phyloP scores from a whole-genome alignment of 2,329 filamentous ascomycete species.

The Trichophyton verrucosum region DNA sequence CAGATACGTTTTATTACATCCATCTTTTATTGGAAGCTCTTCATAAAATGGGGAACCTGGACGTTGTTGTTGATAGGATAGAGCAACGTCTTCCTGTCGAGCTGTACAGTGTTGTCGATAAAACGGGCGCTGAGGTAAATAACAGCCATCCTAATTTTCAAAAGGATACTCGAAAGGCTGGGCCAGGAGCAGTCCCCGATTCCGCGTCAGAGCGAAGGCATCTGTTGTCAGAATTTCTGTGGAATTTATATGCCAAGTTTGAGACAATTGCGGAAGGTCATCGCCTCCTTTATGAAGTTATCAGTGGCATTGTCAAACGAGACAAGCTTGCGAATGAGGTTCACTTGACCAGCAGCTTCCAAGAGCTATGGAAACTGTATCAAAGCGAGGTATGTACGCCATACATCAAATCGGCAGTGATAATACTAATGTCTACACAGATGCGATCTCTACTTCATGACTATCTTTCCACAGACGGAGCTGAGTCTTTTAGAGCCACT shows the following conservation, averaged over 20 bases:
- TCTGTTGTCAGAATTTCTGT: slow-evolving; percentile 81
- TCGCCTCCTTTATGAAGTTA: slow-evolving; percentile 82
- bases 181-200: slow-evolving; percentile 52
- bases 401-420: background rate
- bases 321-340: slow-evolving; percentile 55
- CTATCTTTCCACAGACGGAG: slow-evolving; percentile 84
- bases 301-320: slow-evolving; percentile 70
- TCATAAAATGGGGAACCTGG: slow-evolving; percentile 76
- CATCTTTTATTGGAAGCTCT: slow-evolving; percentile 75
- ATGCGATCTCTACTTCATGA: slow-evolving; percentile 89
- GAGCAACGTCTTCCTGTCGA: slow-evolving; percentile 91
- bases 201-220: slow-evolving; percentile 67
- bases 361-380: slow-evolving; percentile 93
- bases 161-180: slow-evolving; percentile 37
- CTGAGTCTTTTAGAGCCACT: slow-evolving; percentile 48
- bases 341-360: slow-evolving; percentile 74
- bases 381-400: slow-evolving; percentile 58
- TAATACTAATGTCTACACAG: slow-evolving; percentile 17
- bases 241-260: slow-evolving; percentile 89
- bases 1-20: slow-evolving; percentile 90
- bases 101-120: slow-evolving; percentile 83
- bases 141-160: slow-evolving; percentile 61
- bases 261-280: slow-evolving; percentile 95
- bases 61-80: slow-evolving; percentile 75
- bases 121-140: slow-evolving; percentile 88